A percentile compares a stretch with the other conserved stretches of the same genome.
These are phyloP conservation scores for Pseudohalonectria lignicola DNA, from an alignment of 2,329 filamentous ascomycete species.

Conservation along the genomic window DNA sequence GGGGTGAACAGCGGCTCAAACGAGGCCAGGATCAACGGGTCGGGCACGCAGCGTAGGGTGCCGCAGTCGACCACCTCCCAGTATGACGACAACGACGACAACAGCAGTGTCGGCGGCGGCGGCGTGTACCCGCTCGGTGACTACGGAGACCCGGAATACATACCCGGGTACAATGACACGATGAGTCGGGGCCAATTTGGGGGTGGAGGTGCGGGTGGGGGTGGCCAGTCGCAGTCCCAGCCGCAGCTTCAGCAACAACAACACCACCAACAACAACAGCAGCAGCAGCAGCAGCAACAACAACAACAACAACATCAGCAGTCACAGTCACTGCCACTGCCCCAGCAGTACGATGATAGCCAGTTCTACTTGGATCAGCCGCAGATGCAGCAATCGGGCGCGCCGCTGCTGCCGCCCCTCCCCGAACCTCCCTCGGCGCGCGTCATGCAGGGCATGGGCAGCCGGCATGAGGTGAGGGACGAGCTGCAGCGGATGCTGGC, in stretches of 20 bases:
- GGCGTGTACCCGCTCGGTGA: conserved; percentile 8
- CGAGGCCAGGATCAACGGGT: neutral
- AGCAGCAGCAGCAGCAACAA: conserved; percentile 5
- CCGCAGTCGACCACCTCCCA: no score
- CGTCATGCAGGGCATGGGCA: conserved; percentile 30
- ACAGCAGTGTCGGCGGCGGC: neutral
- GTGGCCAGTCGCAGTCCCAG: conserved; percentile 12
- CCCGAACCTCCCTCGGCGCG: conserved; percentile 27
- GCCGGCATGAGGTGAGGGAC: conserved; percentile 17
- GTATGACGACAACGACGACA: neutral
- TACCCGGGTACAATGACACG: conserved; percentile 11
- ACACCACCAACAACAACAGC: conserved; percentile 7
- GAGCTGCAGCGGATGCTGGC: conserved; percentile 20
- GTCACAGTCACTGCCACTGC: neutral
- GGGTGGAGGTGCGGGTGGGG: no score
- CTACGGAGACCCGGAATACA: conserved; percentile 16
- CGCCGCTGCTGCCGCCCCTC: conserved; percentile 6
- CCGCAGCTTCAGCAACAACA: conserved; percentile 4
- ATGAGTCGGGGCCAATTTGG: conserved; percentile 16
- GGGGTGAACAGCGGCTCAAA: conserved; percentile 7
- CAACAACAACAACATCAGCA: conserved; percentile 5
- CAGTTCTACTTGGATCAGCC: neutral
- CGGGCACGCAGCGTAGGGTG: neutral
- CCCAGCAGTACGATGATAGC: neutral
- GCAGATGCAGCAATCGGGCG: neutral